phyloP scores from a whole-genome alignment of 2,329 filamentous ascomycete genomes.

The Ophiosphaerella narmari region DNA sequence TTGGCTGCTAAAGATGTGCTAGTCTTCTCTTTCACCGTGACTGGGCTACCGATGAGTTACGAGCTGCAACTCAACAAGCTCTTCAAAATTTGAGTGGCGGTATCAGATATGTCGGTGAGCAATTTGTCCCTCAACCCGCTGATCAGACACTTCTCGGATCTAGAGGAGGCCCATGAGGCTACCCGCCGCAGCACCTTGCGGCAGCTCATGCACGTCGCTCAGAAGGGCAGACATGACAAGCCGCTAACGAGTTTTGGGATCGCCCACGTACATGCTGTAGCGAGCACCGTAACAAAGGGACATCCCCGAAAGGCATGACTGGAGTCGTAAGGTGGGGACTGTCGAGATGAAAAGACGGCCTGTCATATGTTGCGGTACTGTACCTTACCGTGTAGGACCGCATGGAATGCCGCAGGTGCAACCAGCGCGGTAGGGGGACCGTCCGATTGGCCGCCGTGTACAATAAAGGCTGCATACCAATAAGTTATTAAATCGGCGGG shows the following conservation, averaged over 20 bases:
- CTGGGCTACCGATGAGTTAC: background rate
- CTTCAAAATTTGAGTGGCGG: background rate
- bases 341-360: background rate
- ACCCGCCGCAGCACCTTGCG: conserved; percentile 3
- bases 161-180: conserved; percentile 3
- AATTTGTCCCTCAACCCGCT: background rate
- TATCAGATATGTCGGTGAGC: conserved; percentile 4
- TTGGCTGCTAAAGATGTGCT: background rate
- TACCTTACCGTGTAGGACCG: no score
- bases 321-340: background rate
- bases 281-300: no score
- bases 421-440: background rate
- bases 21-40: background rate
- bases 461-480: no score
- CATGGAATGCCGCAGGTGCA: background rate
- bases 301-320: background rate
- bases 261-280: background rate
- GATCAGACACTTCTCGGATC: background rate
- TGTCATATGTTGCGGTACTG: background rate
- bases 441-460: no score
- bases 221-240: conserved; percentile 1
- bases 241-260: conserved; percentile 3
- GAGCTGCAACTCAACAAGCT: background rate
- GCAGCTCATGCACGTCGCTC: conserved; percentile 8
- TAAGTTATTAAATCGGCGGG: no score